Evolutionary conservation across 2,329 filamentous ascomycete species (phyloP), one percentile per base, ranked within the genome.

Genomic region (Cladophialophora chaetospira): DNA sequence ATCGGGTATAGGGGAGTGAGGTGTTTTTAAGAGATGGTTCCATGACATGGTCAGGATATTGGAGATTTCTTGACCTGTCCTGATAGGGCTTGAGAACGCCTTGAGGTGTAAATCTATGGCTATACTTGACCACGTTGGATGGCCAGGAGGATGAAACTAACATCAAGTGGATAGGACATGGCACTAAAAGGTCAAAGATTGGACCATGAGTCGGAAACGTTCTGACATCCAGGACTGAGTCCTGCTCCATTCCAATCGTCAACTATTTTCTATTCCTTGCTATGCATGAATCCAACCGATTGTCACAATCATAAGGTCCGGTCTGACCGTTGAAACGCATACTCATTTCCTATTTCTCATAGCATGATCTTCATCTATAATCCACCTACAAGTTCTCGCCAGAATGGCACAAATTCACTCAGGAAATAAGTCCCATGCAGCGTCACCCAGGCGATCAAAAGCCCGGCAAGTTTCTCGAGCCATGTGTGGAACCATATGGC

Each of bases 401-500:
- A 75, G 4, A 71, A 64, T 5, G 73, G 68, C 26, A 77, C 53
- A 51, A 69, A 67, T 64, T 79, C 72, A 1, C 80, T 79, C 5
- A 82, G 65, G 48, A 81, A 75, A 67, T 82, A 82, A 26, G 80
- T 73, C 31, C 70, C 66, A 66, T 79, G 82, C 15, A 82, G 68
- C n/a, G 75, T 72, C 36, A 68, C 68, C 25, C 79, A 67, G 5
- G 80, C 79, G 38, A 81, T 71, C 19, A 75, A 31, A 29, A 83
- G 65, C 1, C 80, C 80, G 25, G 77, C 79, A 53, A 81, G 68
- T 87, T 97, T 99, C 77, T 99, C 94, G 67, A 95, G 87, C 92
- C 93, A 97, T 0, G 94, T 99, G 73, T 99, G 94, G 69, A 99
- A 99, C 79, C 93, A 99, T 35, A 95, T 92, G 2, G 92, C 92